Base-by-base conservation (phyloP, 1,139 yeast genomes). In the Candida anutae region DNA sequence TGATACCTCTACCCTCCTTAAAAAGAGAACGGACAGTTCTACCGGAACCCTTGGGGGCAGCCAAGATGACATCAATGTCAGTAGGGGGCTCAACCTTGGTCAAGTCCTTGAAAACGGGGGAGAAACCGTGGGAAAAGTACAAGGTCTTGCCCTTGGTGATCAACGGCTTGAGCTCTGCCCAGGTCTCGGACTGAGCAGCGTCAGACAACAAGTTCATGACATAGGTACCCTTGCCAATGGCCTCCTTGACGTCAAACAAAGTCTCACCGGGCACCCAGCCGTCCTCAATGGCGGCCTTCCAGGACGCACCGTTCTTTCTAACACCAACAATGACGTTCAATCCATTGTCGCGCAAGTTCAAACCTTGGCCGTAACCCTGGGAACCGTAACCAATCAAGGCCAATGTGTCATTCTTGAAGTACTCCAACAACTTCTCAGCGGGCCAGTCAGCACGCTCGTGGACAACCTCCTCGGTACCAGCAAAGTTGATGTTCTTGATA, bases 391-490 rank as follows among this genome's bases (percentile, higher is more conserved):
- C 98, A 50, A 90, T 88, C 57, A 90, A 70, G 47, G 98, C 97
- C 56, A 90, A 71, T 40, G 98, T 90, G 63, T 90, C 98, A 66
- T 88, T 71, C 77, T 90, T 88, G 85, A 90, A 90, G 77, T 87
- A 90, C 55, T 87, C 93, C 45, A 80, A 74, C 54, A 90, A 74
- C 73, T 82, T 90, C 71, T 90, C 98, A 61, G 81, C 76, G 67
- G 98, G 98, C 98, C 98, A 90, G 82, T 90, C 98, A 49, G 85
- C 80, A 69, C 98, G 85, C 74, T 90, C 97, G 74, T 90, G 90
- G 46, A 90, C 98, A 49, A 80, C 66, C 71, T 88, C 97, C 55
- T 82, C 88, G 46, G 78, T 76, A 65, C 96, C 97, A 62, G 87
- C 96, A 55, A 90, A 90, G 78, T 85, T 85, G 69, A 90, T 93